Percentiles rank a stretch among this genome's conserved stretches.
Conservation (phyloP, 2,329 filamentous ascomycete genomes). For the Exophiala sideris region DNA sequence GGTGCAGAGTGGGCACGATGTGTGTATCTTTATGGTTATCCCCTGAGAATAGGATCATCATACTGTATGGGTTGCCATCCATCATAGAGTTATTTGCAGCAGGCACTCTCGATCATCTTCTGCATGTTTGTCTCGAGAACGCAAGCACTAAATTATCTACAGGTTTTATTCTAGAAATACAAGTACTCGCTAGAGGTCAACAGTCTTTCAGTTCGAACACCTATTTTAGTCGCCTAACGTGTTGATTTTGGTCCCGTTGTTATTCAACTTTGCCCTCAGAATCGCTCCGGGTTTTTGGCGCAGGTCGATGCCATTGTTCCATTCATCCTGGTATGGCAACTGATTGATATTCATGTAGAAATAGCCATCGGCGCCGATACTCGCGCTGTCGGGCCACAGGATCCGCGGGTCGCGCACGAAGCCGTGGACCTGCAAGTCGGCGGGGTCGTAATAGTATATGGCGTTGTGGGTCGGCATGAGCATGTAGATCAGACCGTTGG, state of each 20-base stretch:
- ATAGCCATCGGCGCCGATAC: constrained; percentile 43
- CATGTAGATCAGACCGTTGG: constrained; percentile 45
- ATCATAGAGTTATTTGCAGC: no score
- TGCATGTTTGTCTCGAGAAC: no score
- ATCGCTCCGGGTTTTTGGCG: constrained; percentile 45
- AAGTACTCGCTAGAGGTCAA: no score
- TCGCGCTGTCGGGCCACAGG: constrained; percentile 44
- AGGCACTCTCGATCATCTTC: no score
- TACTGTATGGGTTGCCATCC: no score
- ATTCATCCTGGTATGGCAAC: constrained; percentile 46
- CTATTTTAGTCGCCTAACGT: no score
- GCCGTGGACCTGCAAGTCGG: constrained; percentile 35
- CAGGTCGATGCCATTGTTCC: constrained; percentile 46
- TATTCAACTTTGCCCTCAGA: constrained; percentile 41
- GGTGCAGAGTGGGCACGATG: no score
- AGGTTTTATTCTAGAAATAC: no score
- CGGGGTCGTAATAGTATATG: constrained; percentile 44
- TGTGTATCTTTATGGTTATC: no score
- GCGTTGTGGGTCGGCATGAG: constrained; percentile 47
- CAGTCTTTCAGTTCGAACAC: no score
- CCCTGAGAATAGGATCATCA: no score
- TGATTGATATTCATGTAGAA: constrained; percentile 52
- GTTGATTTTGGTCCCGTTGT: constrained; percentile 39
- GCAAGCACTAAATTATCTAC: no score
- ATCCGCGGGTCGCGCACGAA: constrained; percentile 45